Conservation (phyloP, 306 rosid genomes). For the barrel medic (Medicago truncatula) region MtrunA17r5.0-ANR NC_053048.1:21596501-21597000, state of each 20-base stretch:
- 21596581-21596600: not conserved
- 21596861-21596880: not conserved
- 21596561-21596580: not conserved
- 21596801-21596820: not conserved
- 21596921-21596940: not conserved
- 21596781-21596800: not conserved
- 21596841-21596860: slow-evolving; percentile 3
- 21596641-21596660: not conserved
- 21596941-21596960: not conserved
- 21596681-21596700: not conserved
- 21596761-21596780: not conserved
- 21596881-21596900: not conserved
- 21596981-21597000: slow-evolving; percentile 2
- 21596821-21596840: not conserved
- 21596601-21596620: not conserved
- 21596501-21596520: not conserved
- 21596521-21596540: not conserved
- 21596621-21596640: not conserved
- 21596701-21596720: slow-evolving; percentile 20
- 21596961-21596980: not conserved
- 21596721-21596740: not conserved
- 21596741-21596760: not conserved
- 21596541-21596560: slow-evolving; percentile 2
- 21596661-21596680: not conserved
- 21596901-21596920: not conserved